Percentiles rank a stretch among this genome's conserved stretches.
These are phyloP conservation scores for Nidula niveotomentosa DNA, from an alignment of 1,284 basidiomycete genomes.

Conservation along the genomic window DNA sequence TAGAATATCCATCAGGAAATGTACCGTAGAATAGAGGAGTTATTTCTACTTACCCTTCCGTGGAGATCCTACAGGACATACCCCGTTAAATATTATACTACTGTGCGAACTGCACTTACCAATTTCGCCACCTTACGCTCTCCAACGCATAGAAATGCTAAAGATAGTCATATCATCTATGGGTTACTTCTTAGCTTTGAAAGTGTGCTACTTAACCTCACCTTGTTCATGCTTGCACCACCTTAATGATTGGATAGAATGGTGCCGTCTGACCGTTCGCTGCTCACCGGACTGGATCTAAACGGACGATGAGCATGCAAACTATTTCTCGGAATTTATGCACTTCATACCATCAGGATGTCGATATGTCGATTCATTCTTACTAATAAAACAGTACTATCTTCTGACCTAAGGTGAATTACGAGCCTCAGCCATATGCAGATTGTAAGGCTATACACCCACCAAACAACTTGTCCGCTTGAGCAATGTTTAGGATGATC, in stretches of 20 bases:
- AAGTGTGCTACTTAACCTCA: neutral
- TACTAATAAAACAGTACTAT: neutral
- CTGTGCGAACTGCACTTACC: neutral
- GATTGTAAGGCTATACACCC: neutral
- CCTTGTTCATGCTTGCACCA: neutral
- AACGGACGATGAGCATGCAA: neutral
- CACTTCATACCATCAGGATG: neutral
- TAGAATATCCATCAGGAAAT: neutral
- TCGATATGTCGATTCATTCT: neutral
- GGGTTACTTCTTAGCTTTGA: neutral
- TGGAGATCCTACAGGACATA: neutral
- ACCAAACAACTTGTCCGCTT: neutral
- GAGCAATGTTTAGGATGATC: neutral
- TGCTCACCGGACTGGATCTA: neutral
- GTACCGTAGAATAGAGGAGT: neutral
- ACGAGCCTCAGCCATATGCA: neutral
- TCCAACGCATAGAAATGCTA: neutral
- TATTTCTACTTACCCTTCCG: neutral
- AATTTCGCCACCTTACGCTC: neutral
- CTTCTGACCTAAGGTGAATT: neutral
- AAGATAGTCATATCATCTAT: neutral
- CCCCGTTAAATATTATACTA: neutral
- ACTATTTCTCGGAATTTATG: neutral
- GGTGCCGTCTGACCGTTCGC: neutral
- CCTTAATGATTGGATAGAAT: neutral